Conservation (phyloP, 495 filamentous ascomycete species). For the Penicillium macrosclerotiorum region DNA sequence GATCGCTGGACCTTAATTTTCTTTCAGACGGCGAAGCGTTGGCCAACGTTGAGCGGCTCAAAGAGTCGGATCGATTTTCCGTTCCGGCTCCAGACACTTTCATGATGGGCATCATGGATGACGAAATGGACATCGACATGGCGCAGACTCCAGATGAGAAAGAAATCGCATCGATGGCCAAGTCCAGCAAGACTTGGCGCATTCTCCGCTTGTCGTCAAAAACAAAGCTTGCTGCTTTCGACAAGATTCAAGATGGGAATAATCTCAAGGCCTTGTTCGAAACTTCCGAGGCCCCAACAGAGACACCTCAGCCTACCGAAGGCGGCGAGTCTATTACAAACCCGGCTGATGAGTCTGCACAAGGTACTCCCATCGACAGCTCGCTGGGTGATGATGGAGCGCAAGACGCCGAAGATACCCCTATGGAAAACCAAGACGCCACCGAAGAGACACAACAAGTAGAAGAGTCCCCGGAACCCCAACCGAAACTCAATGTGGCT, state of each 20-base stretch:
- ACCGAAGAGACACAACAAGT: conserved; percentile 10
- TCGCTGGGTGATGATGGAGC: conserved; percentile 6
- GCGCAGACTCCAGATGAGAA: conserved; percentile 69
- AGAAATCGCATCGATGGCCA: conserved; percentile 60
- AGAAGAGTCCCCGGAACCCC: neutral
- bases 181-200: conserved; percentile 86
- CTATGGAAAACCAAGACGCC: conserved; percentile 12
- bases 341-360: conserved; percentile 17
- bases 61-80: conserved; percentile 50
- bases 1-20: conserved; percentile 71
- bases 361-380: conserved; percentile 19
- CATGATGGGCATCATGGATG: conserved; percentile 60
- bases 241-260: conserved; percentile 80
- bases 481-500: neutral
- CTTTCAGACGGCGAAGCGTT: conserved; percentile 60
- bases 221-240: conserved; percentile 70
- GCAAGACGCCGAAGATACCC: conserved; percentile 3
- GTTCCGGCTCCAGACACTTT: conserved; percentile 57
- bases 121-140: conserved; percentile 82
- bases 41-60: conserved; percentile 57
- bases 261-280: conserved; percentile 58
- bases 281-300: conserved; percentile 25
- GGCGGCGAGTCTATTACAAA: conserved; percentile 12
- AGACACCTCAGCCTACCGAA: conserved; percentile 28
- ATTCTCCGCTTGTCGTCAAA: conserved; percentile 74